Evolutionary conservation across 306 rosid genomes (phyloP), one percentile per base, ranked within the genome.

Genomic region (Fragaria vesca): DNA sequence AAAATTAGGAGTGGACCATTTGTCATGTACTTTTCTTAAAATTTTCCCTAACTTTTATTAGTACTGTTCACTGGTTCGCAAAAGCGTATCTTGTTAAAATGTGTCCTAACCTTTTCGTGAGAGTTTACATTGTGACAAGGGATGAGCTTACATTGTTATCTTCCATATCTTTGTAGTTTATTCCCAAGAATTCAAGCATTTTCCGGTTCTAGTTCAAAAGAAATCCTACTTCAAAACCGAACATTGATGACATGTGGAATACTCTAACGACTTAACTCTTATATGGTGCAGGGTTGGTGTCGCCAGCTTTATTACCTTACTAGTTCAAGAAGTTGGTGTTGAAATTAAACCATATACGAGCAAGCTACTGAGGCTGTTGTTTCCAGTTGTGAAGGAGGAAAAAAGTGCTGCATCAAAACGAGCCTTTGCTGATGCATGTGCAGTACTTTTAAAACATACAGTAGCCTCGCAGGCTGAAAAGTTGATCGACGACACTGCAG

Each of bases 401-500:
- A 95, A 81, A 86, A 92, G 98, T 86, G 80, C 81, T 70, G 80
- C 87, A 48, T 93, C 91, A 69, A 95, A 95, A 82, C 97, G 98
- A 71, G 95, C 98, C 74, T 95, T 95, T 78, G 93, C 98, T 62
- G 83, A 89, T 79, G 93, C 97, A 66, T 95, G 97, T 87, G 97
- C 91, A 0, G 80, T 82, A 46, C 86, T 89, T 75, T 79, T 95
- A 73, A 92, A 92, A 47, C 82, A 88, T 81, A 63, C 89, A 65
- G 79, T 90, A 58, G 82, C 81, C 69, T 58, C 90, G 62, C 98
- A 88, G 87, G 91, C 91, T 61, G 90, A 95, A 78, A 95, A 86
- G 76, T 77, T 95, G 51, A 86, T 95, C 69, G 97, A 95, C 77
- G 98, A 95, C 66, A 89, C 86, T 79, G 85, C 80, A 76, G 90